Percentiles rank a stretch among this genome's conserved stretches.
phyloP scores from a whole-genome alignment of 441 rosid genomes.

The Pelargonium citronellum region DNA sequence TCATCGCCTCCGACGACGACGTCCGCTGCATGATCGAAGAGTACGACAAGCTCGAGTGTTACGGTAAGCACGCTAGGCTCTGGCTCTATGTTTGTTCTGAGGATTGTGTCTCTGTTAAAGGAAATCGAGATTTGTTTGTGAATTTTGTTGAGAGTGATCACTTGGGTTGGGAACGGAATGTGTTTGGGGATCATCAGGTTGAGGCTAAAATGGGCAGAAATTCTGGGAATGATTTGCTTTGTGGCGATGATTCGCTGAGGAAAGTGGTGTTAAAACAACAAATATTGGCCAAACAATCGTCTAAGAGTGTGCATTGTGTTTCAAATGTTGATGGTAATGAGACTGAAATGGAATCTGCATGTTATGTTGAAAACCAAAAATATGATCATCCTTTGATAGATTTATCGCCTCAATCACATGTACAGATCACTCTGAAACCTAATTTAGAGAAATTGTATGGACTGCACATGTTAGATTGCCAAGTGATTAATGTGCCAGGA shows the following conservation, averaged over 20 bases:
- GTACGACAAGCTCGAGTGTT: slow-evolving; percentile 25
- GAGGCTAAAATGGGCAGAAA: slow-evolving; percentile 1
- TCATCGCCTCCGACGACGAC: slow-evolving; percentile 28
- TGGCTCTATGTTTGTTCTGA: slow-evolving; percentile 29
- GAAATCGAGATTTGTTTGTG: neutral
- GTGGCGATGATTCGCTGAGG: slow-evolving; percentile 17
- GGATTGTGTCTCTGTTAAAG: slow-evolving; percentile 3
- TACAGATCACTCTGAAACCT: neutral
- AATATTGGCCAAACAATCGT: slow-evolving; percentile 15
- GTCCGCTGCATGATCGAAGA: slow-evolving; percentile 31
- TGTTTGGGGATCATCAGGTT: slow-evolving; percentile 6
- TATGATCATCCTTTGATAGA: slow-evolving; percentile 6
- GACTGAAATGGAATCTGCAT: slow-evolving; percentile 2
- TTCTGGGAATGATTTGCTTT: slow-evolving; percentile 7
- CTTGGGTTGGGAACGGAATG: neutral
- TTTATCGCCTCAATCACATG: slow-evolving; percentile 19
- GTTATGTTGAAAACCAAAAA: neutral
- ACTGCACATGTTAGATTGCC: slow-evolving; percentile 3
- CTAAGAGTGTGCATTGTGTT: slow-evolving; percentile 8
- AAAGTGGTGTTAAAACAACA: slow-evolving; percentile 20
- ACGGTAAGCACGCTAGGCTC: slow-evolving; percentile 26
- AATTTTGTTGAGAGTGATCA: neutral
- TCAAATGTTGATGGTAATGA: slow-evolving; percentile 5
- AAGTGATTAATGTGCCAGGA: slow-evolving; percentile 2
- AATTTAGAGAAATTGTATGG: neutral